phyloP scores from a whole-genome alignment of 2,329 filamentous ascomycete species.

The Exophiala aquamarina region DNA sequence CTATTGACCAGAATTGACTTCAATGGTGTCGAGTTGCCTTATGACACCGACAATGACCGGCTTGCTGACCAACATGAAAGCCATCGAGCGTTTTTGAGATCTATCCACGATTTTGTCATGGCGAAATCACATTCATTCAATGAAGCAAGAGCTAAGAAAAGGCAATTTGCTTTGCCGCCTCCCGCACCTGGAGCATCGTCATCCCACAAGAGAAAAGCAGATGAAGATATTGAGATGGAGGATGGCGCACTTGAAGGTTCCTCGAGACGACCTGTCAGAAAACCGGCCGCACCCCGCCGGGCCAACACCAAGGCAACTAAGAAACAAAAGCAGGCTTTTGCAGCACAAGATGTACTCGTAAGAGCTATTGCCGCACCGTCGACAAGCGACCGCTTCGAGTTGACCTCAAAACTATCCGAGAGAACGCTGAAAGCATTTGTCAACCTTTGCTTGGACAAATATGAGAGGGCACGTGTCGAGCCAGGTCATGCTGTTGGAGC shows the following conservation, averaged over 20 bases:
- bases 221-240: slow-evolving; percentile 39
- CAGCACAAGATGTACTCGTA: slow-evolving; percentile 1
- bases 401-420: slow-evolving; percentile 79
- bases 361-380: slow-evolving; percentile 20
- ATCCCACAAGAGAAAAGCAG: slow-evolving; percentile 21
- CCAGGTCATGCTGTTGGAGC: slow-evolving; percentile 95
- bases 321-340: slow-evolving; percentile 17
- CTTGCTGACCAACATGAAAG: slow-evolving; percentile 75
- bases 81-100: slow-evolving; percentile 75
- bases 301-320: slow-evolving; percentile 16
- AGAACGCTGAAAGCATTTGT: slow-evolving; percentile 76
- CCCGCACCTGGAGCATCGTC: slow-evolving; percentile 1
- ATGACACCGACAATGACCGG: slow-evolving; percentile 44
- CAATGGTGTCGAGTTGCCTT: slow-evolving; percentile 63
- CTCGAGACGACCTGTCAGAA: slow-evolving; percentile 24
- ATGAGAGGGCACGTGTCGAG: slow-evolving; percentile 86
- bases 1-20: slow-evolving; percentile 64
- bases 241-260: slow-evolving; percentile 28
- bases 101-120: slow-evolving; percentile 71
- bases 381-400: slow-evolving; percentile 51
- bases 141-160: slow-evolving; percentile 38
- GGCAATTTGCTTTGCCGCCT: slow-evolving; percentile 17
- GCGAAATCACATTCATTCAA: slow-evolving; percentile 63
- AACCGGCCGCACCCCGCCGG: slow-evolving; percentile 1
- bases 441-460: slow-evolving; percentile 79